Evolutionary conservation across 305 asterid species (phyloP), one percentile per base, ranked within the genome.

Genomic region (Andrographis paniculata): DNA sequence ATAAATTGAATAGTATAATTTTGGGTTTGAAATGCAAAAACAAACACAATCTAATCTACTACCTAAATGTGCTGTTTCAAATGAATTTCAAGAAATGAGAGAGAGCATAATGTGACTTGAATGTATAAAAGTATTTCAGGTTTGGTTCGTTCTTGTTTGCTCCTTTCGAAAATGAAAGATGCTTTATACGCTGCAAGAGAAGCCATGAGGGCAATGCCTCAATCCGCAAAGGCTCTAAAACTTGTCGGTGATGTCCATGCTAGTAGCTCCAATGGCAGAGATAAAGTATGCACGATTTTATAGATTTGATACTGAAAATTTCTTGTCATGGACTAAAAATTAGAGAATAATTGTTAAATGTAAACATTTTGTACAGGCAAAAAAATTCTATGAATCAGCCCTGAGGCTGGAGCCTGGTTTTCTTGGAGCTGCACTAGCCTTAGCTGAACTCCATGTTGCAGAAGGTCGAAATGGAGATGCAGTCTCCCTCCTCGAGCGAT

Each of bases 131-230:
- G n/a, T 39, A 49, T 52, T 75, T 55, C 86, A 89, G 95, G 98
- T 61, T 66, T 91, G 63, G 99, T 91, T 53, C 87, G 99, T 49
- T 81, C 89, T 27, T 78, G 76, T 77, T 73, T 91, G 54, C 84
- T 80, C 24, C 75, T 91, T 52, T 79, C 93, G n/a, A 91, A 91
- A 76, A 66, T 75, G 66, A 86, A 81, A 73, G 99, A 91, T 62
- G 99, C 96, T 48, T 60, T 91, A 65, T 80, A 75, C 77, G 80
- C 88, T 44, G 95, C 99, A 53, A 75, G 96, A 72, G 96, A 91
- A 58, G 99, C 99, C 63, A 83, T 91, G 99, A 91, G 80, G 70
- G 89, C 95, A 30, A 83, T 91, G 94, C 99, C 99, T 40, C 99
- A 91, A 65, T 91, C 99, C 0, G 92, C 96, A 19, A 91, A 91